Evolutionary conservation across 2,329 filamentous ascomycete genomes (phyloP), one percentile per base, ranked within the genome.

Genomic region (Exophiala sp.): DNA sequence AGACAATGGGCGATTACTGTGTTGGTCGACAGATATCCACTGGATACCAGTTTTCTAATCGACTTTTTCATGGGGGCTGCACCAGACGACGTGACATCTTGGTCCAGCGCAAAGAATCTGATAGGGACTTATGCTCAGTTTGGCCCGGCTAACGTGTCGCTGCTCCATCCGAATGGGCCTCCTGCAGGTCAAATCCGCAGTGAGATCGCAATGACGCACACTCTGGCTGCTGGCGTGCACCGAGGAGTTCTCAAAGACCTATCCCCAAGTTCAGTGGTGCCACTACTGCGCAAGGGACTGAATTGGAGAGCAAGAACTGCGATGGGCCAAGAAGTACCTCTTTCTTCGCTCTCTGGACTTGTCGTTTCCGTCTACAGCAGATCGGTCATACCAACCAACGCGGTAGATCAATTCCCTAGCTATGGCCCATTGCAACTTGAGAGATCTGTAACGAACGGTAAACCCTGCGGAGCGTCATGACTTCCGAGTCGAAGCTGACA

Each of bases 1-100:
- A 66, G 48, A 48, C 66, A 91, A 62, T 92, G 88, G 81, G 76
- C 84, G 20, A 83, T 82, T 61, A 88, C 87, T 63, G 77, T 91
- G 41, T 73, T 75, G 12, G 81, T 85, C 12, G 62, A 67, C 43
- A 65, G 62, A 56, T 65, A 81, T 53, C 81, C 82, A 2, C 68
- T 87, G 7, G 74, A 78, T 9, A 80, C 78, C 1, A 82, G 85
- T 0, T 89, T 86, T 63, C 77, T 75, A 50, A 73, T 92, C 16
- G 81, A 86, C 65, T 73, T 91, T 54, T 91, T 91, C 69, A 66
- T 90, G 1, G 87, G 84, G 0, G 66, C 75, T 2, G 71, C 75
- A 1, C 72, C 78, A 0, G 60, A 64, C 2, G 72, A 83, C 36
- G 63, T 73, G 1, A 59, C 60, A 4, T 63, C 67, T 0, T 88